These are phyloP conservation scores for Leishmania amazonensis DNA, from an alignment of 208 protist genomes.

Conservation along the genomic window DNA sequence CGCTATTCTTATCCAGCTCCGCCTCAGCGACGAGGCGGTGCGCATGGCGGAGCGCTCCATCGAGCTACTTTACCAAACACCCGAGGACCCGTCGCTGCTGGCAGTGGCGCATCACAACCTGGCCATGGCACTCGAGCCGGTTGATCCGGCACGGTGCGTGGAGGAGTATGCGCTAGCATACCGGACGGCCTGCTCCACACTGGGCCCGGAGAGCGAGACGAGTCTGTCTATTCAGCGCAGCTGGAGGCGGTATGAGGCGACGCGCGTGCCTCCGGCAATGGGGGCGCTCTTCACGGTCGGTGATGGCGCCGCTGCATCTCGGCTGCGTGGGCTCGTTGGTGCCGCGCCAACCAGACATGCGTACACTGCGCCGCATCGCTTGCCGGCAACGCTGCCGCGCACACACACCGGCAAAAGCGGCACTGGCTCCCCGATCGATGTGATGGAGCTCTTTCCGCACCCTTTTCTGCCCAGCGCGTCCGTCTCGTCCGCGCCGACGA, in stretches of 20 bases:
- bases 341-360: not conserved
- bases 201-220: constrained; percentile 60
- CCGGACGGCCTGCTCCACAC: constrained; percentile 37
- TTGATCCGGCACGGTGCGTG: constrained; percentile 60
- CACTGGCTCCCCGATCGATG: constrained; percentile 15
- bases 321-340: not conserved
- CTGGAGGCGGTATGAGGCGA: constrained; percentile 65
- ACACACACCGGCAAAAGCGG: not conserved
- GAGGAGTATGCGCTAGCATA: constrained; percentile 81
- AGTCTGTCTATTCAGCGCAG: constrained; percentile 71
- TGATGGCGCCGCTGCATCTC: not conserved
- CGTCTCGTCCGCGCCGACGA: constrained; percentile 2
- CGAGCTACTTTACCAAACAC: constrained; percentile 58
- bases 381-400: not conserved
- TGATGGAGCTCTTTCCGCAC: constrained; percentile 74
- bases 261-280: constrained; percentile 4
- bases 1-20: constrained; percentile 84
- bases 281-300: constrained; percentile 4
- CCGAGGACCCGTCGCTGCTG: constrained; percentile 81
- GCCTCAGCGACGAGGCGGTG: constrained; percentile 78
- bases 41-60: constrained; percentile 72
- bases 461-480: constrained; percentile 51
- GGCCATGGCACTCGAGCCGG: constrained; percentile 87
- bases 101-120: constrained; percentile 91
- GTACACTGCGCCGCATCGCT: not conserved